Evolutionary conservation across 768 basidiomycete species (phyloP).

Genomic region (Suillus variegatus): DNA sequence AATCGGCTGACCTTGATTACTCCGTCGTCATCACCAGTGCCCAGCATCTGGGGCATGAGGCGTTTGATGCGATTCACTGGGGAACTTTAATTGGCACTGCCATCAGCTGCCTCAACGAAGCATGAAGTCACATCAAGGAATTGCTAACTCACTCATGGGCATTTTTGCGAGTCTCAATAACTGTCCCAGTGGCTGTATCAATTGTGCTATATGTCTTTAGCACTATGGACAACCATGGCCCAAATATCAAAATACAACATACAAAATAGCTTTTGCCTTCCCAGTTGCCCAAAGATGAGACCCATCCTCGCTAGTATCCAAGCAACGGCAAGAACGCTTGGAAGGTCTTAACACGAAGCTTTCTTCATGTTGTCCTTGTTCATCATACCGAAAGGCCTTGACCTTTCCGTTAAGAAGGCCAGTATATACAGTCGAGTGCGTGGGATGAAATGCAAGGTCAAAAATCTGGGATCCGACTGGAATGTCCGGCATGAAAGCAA

Average conservation of each 20-base stretch:
- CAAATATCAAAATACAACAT: slow-evolving; percentile 32
- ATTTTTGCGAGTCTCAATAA: slow-evolving; percentile 48
- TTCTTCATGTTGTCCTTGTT: slow-evolving; percentile 57
- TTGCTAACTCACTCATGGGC: slow-evolving; percentile 65
- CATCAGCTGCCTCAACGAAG: slow-evolving; percentile 28
- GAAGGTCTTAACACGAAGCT: slow-evolving; percentile 71
- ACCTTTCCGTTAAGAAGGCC: slow-evolving; percentile 82
- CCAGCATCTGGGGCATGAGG: slow-evolving; percentile 68
- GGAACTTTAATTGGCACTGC: slow-evolving; percentile 50
- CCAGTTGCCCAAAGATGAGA: slow-evolving; percentile 73
- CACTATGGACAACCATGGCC: slow-evolving; percentile 3
- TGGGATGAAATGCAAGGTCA: slow-evolving; percentile 87
- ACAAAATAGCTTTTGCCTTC: slow-evolving; percentile 82
- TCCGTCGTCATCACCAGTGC: slow-evolving; percentile 93
- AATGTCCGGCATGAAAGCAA: slow-evolving; percentile 55
- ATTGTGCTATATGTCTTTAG: slow-evolving; percentile 50
- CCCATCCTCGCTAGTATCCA: slow-evolving; percentile 71
- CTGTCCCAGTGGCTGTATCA: slow-evolving; percentile 59
- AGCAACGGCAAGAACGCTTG: slow-evolving; percentile 80
- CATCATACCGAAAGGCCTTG: slow-evolving; percentile 80
- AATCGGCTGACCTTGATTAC: slow-evolving; percentile 72
- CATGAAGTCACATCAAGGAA: slow-evolving; percentile 11
- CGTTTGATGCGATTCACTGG: slow-evolving; percentile 85
- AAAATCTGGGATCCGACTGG: slow-evolving; percentile 79
- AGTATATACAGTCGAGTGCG: slow-evolving; percentile 65